phyloP scores from a whole-genome alignment of 2,329 filamentous ascomycete species.

The Fusarium sp. region DNA sequence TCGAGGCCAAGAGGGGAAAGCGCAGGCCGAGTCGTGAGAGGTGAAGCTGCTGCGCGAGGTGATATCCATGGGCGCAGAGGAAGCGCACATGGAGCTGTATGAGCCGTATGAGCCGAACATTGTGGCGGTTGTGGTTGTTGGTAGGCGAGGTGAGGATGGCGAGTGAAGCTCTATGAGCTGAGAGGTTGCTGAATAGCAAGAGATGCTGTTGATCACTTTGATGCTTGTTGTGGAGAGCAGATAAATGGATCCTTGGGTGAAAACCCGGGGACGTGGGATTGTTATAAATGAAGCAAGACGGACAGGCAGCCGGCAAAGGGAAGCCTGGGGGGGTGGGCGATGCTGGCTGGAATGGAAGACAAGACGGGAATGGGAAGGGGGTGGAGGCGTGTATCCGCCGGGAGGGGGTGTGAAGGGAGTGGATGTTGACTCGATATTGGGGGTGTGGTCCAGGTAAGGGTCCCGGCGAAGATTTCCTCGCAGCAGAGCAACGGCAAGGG shows the following conservation, averaged over 20 bases:
- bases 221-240: conserved; percentile 34
- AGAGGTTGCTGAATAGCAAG: conserved; percentile 32
- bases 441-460: conserved; percentile 23
- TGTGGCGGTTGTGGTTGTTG: conserved; percentile 41
- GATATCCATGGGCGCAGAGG: conserved; percentile 61
- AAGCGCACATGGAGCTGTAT: conserved; percentile 61
- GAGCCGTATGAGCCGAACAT: conserved; percentile 66
- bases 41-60: conserved; percentile 53
- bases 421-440: conserved; percentile 4
- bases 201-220: conserved; percentile 30
- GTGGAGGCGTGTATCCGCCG: conserved; percentile 7
- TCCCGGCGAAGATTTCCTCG: conserved; percentile 26
- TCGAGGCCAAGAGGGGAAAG: conserved; percentile 70
- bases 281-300: conserved; percentile 45
- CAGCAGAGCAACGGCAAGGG: conserved; percentile 23
- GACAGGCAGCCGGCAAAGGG: conserved; percentile 41
- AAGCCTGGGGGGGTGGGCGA: conserved; percentile 38
- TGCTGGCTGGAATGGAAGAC: conserved; percentile 33
- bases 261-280: conserved; percentile 42
- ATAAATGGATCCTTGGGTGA: conserved; percentile 27
- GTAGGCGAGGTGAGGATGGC: conserved; percentile 35
- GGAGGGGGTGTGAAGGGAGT: conserved; percentile 8
- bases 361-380: conserved; percentile 15
- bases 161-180: conserved; percentile 36
- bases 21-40: conserved; percentile 60